Percentiles rank a stretch among this genome's conserved stretches.
phyloP scores from a whole-genome alignment of 352 stramenopile genomes.

The Phytophthora macrochlamydospora region DNA sequence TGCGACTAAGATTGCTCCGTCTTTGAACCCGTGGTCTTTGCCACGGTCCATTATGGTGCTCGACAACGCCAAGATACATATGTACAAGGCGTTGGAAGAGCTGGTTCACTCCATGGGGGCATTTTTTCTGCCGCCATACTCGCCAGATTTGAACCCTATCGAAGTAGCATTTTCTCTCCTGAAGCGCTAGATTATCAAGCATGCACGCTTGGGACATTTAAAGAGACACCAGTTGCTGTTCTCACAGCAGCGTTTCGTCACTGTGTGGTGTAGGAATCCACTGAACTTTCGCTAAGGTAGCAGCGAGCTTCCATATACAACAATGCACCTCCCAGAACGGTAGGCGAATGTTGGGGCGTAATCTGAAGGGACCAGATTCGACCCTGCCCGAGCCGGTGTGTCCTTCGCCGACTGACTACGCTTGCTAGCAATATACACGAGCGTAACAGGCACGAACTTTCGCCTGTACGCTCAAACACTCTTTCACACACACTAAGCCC shows the following conservation, averaged over 20 bases:
- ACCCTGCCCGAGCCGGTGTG: too few relatives aligned
- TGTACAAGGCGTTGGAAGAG: conserved; percentile 12
- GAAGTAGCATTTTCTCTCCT: conserved; percentile 25
- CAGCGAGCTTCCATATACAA: too few relatives aligned
- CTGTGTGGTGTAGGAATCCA: background rate
- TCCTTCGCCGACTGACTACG: too few relatives aligned
- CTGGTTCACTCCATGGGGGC: conserved; percentile 11
- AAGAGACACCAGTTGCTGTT: conserved; percentile 2
- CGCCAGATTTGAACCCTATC: conserved; percentile 29
- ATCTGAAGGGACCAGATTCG: too few relatives aligned
- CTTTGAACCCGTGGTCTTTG: conserved; percentile 8
- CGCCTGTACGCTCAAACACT: too few relatives aligned
- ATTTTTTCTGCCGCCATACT: conserved; percentile 31
- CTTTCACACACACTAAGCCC: too few relatives aligned
- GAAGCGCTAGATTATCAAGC: conserved; percentile 27
- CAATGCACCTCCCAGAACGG: too few relatives aligned
- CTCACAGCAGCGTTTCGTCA: conserved; percentile 5
- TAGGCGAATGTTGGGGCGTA: too few relatives aligned
- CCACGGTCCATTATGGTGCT: background rate
- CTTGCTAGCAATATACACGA: too few relatives aligned
- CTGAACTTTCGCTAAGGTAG: too few relatives aligned
- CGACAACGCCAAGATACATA: background rate
- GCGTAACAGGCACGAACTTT: too few relatives aligned
- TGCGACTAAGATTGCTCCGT: conserved; percentile 16
- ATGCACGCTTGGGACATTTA: conserved; percentile 19